These are phyloP conservation scores for Corymbia maculata DNA, from an alignment of 345 rosid genomes.

Conservation along the genomic window DNA sequence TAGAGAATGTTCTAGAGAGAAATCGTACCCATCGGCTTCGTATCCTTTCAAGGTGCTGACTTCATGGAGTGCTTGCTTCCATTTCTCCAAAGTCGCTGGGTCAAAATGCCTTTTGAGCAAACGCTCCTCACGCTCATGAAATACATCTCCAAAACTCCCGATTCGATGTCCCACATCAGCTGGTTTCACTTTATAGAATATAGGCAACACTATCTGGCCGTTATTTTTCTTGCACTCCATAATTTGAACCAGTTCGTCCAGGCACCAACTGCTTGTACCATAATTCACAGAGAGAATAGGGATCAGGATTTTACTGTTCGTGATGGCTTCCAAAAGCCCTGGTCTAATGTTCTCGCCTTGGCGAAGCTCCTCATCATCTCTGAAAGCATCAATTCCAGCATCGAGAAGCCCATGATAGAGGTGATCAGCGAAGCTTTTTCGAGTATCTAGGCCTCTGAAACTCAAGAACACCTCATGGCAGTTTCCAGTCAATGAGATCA, in stretches of 20 bases:
- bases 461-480: neutral
- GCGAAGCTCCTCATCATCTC: too few relatives aligned
- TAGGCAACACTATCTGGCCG: neutral
- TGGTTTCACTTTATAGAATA: neutral
- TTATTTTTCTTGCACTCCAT: neutral
- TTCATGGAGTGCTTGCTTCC: too few relatives aligned
- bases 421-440: neutral
- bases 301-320: accelerated
- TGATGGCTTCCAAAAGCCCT: neutral
- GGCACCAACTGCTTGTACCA: neutral
- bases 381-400: neutral
- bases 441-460: neutral
- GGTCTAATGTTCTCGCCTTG: too few relatives aligned
- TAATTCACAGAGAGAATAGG: neutral
- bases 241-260: neutral
- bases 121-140: accelerated
- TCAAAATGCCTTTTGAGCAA: neutral
- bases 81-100: too few relatives aligned
- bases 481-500: neutral
- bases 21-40: accelerated
- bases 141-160: neutral
- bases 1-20: accelerated
- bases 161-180: accelerated
- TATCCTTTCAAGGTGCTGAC: too few relatives aligned
- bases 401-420: accelerated